Percentiles rank a stretch among this genome's conserved stretches.
Conservation (phyloP, 345 rosid species). For the Arabidopsis arenosa region DNA sequence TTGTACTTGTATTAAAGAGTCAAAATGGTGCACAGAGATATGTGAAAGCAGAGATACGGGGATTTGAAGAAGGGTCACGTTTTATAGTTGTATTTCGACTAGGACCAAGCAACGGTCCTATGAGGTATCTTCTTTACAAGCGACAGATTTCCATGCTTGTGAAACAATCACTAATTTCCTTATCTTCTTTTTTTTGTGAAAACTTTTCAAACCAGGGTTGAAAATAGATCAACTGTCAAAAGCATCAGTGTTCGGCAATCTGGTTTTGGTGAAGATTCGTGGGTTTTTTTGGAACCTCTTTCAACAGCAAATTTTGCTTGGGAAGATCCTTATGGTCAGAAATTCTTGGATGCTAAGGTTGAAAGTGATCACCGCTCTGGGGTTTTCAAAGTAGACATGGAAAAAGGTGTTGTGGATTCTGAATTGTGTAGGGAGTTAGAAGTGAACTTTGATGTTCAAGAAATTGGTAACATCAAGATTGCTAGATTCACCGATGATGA, state of each 20-base stretch:
- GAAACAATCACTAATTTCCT: conserved; percentile 28
- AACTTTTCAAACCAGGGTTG: conserved; percentile 63
- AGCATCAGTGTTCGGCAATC: conserved; percentile 79
- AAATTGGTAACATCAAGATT: conserved; percentile 73
- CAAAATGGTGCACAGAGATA: conserved; percentile 59
- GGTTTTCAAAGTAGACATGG: conserved; percentile 70
- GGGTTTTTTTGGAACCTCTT: conserved; percentile 74
- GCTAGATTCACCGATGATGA: conserved; percentile 63
- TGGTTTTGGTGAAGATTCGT: conserved; percentile 81
- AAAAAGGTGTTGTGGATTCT: conserved; percentile 55
- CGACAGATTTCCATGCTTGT: conserved; percentile 8
- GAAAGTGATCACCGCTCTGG: conserved; percentile 48
- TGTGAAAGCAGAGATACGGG: conserved; percentile 86
- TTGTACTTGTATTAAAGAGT: conserved; percentile 74
- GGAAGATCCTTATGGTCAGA: conserved; percentile 98
- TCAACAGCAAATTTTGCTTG: conserved; percentile 80
- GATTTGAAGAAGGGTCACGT: conserved; percentile 98
- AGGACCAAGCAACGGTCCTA: conserved; percentile 82
- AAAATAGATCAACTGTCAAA: conserved; percentile 71
- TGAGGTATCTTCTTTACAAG: conserved; percentile 62
- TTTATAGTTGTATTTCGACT: conserved; percentile 87
- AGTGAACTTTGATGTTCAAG: conserved; percentile 67
- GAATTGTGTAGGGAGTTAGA: conserved; percentile 54
- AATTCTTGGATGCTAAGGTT: conserved; percentile 70
- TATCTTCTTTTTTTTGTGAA: conserved; percentile 16